These are phyloP conservation scores for Vicia villosa DNA, from an alignment of 306 rosid species.

Conservation along the genomic window DNA sequence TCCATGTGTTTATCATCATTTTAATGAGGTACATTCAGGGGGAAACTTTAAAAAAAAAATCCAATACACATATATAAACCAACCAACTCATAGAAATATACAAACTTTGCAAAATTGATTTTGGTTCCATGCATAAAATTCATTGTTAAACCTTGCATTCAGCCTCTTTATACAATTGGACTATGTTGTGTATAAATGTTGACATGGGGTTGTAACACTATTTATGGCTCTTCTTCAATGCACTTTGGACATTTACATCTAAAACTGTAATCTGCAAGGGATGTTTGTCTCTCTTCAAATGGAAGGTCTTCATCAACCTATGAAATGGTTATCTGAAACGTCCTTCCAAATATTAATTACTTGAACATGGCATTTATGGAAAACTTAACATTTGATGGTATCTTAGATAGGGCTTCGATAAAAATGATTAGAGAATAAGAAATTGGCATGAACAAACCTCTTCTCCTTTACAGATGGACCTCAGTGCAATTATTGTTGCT, in stretches of 20 bases:
- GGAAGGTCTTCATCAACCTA: constrained; percentile 88
- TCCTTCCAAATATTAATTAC: constrained; percentile 24
- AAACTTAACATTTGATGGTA: not conserved
- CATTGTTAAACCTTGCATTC: no score
- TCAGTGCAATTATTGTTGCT: no score
- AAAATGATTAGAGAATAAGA: no score
- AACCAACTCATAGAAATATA: no score
- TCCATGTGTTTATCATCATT: no score
- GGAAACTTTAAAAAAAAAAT: no score
- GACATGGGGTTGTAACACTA: not conserved
- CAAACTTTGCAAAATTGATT: no score
- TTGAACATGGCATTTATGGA: constrained; percentile 19
- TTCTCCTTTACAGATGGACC: no score
- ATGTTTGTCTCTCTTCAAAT: constrained; percentile 69
- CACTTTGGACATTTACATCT: constrained; percentile 76
- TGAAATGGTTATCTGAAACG: constrained; percentile 87
- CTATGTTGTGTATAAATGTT: not conserved
- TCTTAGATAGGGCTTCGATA: not conserved
- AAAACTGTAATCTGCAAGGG: constrained; percentile 88
- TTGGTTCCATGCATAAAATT: no score
- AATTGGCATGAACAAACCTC: no score
- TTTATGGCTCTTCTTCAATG: constrained; percentile 52
- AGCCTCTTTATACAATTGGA: not conserved
- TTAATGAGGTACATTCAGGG: no score
- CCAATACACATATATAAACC: no score